Evolutionary conservation across 805 yeast genomes (phyloP).

Genomic region (Metschnikowia dekortorum): DNA sequence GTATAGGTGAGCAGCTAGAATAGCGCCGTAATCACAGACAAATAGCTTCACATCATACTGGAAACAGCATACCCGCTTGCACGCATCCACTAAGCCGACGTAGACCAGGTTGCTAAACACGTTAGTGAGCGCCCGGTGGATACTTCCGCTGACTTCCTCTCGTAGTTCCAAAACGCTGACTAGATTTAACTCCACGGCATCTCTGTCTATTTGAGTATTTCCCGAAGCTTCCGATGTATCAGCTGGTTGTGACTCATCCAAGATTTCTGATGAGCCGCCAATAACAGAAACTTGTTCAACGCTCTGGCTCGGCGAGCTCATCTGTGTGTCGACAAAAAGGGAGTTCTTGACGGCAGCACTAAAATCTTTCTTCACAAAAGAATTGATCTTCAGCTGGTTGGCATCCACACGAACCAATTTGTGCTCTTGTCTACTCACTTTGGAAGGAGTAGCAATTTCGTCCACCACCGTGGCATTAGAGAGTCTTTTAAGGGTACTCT

Average conservation of each 20-base stretch:
- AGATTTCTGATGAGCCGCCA: neutral
- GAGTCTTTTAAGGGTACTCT: slow-evolving; percentile 39
- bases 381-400: slow-evolving; percentile 43
- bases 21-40: slow-evolving; percentile 74
- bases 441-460: slow-evolving; percentile 13
- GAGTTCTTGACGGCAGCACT: neutral
- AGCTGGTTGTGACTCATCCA: neutral
- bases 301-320: neutral
- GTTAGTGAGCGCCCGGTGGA: slow-evolving; percentile 56
- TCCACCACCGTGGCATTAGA: slow-evolving; percentile 8
- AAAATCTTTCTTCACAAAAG: slow-evolving; percentile 12
- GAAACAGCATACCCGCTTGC: slow-evolving; percentile 68
- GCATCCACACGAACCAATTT: slow-evolving; percentile 70
- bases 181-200: slow-evolving; percentile 43
- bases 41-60: slow-evolving; percentile 78
- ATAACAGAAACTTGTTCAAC: neutral
- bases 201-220: slow-evolving; percentile 7
- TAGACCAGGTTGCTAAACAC: slow-evolving; percentile 65
- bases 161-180: slow-evolving; percentile 58
- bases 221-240: neutral
- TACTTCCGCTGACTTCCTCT: slow-evolving; percentile 40
- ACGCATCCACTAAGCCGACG: slow-evolving; percentile 78
- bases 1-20: slow-evolving; percentile 68
- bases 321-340: neutral
- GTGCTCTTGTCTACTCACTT: slow-evolving; percentile 51